These are phyloP conservation scores for Cryphonectria parasitica DNA, from an alignment of 2,329 filamentous ascomycete genomes.

Conservation along the genomic window DNA sequence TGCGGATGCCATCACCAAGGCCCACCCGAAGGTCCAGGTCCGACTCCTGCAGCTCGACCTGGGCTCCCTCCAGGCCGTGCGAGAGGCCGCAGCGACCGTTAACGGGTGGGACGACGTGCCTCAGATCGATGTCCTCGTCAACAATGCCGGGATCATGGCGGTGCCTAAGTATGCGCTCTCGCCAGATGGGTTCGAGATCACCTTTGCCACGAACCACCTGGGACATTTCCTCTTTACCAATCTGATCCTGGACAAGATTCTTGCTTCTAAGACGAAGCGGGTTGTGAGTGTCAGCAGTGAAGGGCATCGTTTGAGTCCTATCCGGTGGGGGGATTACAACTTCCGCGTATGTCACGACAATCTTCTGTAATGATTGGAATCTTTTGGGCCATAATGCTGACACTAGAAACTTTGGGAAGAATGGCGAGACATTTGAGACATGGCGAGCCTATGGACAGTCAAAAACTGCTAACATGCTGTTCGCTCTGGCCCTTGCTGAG, in stretches of 20 bases:
- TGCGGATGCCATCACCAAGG: slow-evolving; percentile 37
- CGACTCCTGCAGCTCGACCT: slow-evolving; percentile 44
- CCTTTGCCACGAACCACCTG: slow-evolving; percentile 51
- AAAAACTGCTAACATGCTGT: slow-evolving; percentile 38
- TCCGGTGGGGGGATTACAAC: slow-evolving; percentile 41
- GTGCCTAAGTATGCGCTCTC: slow-evolving; percentile 40
- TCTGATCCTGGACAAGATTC: slow-evolving; percentile 47
- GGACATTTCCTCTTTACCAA: slow-evolving; percentile 52
- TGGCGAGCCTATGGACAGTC: slow-evolving; percentile 37
- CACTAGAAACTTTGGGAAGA: neutral
- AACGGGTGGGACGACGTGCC: slow-evolving; percentile 31
- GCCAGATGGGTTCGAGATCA: slow-evolving; percentile 47
- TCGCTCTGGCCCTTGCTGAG: slow-evolving; percentile 32
- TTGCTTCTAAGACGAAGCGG: slow-evolving; percentile 38
- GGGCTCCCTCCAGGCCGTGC: slow-evolving; percentile 41
- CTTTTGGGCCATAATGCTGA: neutral
- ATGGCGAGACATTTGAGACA: slow-evolving; percentile 19
- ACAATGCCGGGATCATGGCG: slow-evolving; percentile 30
- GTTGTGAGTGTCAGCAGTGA: slow-evolving; percentile 48
- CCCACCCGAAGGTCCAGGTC: slow-evolving; percentile 38
- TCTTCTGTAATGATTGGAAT: no score
- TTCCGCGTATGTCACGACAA: slow-evolving; percentile 12
- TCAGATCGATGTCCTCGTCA: slow-evolving; percentile 19
- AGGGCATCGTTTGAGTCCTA: slow-evolving; percentile 36
- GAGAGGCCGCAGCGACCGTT: slow-evolving; percentile 41